Base-by-base conservation (phyloP, 1,284 basidiomycete species). In the Peniophora sp. region DNA sequence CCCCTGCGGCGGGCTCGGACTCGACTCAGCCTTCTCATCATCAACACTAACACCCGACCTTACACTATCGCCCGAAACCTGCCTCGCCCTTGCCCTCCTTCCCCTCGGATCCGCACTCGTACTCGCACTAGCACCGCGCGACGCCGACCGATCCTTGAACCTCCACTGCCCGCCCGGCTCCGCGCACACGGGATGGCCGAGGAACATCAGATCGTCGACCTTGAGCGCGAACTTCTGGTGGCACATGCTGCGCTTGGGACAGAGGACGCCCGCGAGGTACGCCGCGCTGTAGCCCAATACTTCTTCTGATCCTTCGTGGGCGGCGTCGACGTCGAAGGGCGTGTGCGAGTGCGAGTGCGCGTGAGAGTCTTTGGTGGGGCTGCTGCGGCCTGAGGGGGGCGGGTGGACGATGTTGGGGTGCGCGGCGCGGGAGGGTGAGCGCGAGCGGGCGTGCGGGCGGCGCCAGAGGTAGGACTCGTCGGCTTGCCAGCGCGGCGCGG, bases 181-280 rank as follows among this genome's bases (percentile, higher is more conserved):
- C 10, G 83, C 79, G 59, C 85, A 88, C 1, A 98, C 92, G 0
- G 96, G 96, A 65, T 98, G 95, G 0, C 96, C 96, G 37, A 98
- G 76, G 63, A 98, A 98, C 1, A 85, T 89, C n/a, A 98, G 76
- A 60, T 95, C 88, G 61, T 98, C 94, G 18, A 97, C 85, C 43
- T 89, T 68, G 24, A 99, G 78, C 65, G 97, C 94, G 62, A 97
- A 98, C 62, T 92, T 92, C 64, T 93, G 91, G 66, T 98, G 92
- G 62, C 93, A 97, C 63, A 94, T 81, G 15, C 85, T 76, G 24
- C 73, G 70, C 43, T 85, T 80, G 0, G 94, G 93, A 53, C 86
- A 88, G 6, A 98, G 75, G 54, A 97, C 73, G 49, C 79, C 80
- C 22, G 91, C 89, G 27, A 98, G 75, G 59, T 93, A 88, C 54